phyloP scores from a whole-genome alignment of 2,329 filamentous ascomycete species.

The Diplocarpon rosae region DNA sequence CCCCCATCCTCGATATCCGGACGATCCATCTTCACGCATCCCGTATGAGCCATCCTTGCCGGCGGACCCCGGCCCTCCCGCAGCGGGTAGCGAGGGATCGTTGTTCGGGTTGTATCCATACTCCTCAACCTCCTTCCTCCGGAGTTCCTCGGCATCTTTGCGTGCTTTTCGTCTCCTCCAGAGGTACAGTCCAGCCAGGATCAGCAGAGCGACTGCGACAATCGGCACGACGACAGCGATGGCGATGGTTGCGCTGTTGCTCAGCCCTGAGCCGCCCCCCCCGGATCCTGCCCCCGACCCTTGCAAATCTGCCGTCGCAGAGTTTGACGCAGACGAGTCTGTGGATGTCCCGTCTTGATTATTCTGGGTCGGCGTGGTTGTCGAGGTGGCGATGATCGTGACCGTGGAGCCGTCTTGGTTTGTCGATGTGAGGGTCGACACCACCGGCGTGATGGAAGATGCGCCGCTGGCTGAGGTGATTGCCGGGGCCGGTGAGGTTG shows the following conservation, averaged over 20 bases:
- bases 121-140: conserved; percentile 92
- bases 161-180: conserved; percentile 84
- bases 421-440: conserved; percentile 9
- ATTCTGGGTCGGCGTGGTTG: conserved; percentile 7
- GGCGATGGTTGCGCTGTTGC: conserved; percentile 63
- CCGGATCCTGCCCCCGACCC: not conserved
- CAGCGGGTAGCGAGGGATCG: conserved; percentile 65
- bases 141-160: conserved; percentile 74
- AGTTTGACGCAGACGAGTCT: conserved; percentile 17
- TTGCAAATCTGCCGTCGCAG: conserved; percentile 17
- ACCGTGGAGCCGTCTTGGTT: conserved; percentile 6
- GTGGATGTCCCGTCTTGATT: not conserved
- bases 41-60: conserved; percentile 48
- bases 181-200: conserved; percentile 66
- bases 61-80: conserved; percentile 31
- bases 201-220: conserved; percentile 70
- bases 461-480: conserved; percentile 7
- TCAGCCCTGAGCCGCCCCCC: conserved; percentile 30
- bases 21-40: conserved; percentile 65
- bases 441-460: conserved; percentile 7
- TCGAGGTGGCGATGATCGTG: conserved; percentile 14
- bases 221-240: conserved; percentile 93
- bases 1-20: conserved; percentile 92
- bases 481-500: conserved; percentile 4
- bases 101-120: conserved; percentile 98